phyloP scores from a whole-genome alignment of 2,329 filamentous ascomycete species.

The Shiraia sp. region DNA sequence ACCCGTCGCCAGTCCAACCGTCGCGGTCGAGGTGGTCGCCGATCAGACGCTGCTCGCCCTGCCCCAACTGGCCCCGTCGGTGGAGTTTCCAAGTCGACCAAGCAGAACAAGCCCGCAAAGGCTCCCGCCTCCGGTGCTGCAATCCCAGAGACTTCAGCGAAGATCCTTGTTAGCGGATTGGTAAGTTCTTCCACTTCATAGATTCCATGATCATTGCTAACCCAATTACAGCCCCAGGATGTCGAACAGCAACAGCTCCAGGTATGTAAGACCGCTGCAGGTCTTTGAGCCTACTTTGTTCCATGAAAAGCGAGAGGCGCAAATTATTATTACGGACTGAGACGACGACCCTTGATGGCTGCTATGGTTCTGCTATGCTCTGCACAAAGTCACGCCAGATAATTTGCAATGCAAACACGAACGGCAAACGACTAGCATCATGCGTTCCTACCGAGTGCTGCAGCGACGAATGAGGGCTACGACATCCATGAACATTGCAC shows the following conservation, averaged over 20 bases:
- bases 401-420: conserved; percentile 38
- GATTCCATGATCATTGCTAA: conserved; percentile 51
- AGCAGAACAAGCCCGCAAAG: conserved; percentile 63
- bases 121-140: conserved; percentile 68
- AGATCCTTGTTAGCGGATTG: conserved; percentile 98
- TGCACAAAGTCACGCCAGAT: conserved; percentile 32
- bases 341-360: conserved; percentile 19
- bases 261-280: conserved; percentile 88
- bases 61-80: conserved; percentile 73
- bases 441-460: conserved; percentile 33
- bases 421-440: conserved; percentile 36
- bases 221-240: conserved; percentile 77
- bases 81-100: conserved; percentile 79
- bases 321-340: conserved; percentile 39
- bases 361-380: conserved; percentile 32
- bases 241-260: conserved; percentile 97
- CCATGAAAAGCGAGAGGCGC: conserved; percentile 33
- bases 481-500: conserved; percentile 16
- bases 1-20: conserved; percentile 63
- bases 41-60: conserved; percentile 53
- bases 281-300: conserved; percentile 46
- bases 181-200: conserved; percentile 59
- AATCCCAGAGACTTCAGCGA: conserved; percentile 68
- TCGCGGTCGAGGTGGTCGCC: conserved; percentile 53
- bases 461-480: conserved; percentile 31